phyloP scores from a whole-genome alignment of 495 filamentous ascomycete genomes.

The Tuber brumale region DNA sequence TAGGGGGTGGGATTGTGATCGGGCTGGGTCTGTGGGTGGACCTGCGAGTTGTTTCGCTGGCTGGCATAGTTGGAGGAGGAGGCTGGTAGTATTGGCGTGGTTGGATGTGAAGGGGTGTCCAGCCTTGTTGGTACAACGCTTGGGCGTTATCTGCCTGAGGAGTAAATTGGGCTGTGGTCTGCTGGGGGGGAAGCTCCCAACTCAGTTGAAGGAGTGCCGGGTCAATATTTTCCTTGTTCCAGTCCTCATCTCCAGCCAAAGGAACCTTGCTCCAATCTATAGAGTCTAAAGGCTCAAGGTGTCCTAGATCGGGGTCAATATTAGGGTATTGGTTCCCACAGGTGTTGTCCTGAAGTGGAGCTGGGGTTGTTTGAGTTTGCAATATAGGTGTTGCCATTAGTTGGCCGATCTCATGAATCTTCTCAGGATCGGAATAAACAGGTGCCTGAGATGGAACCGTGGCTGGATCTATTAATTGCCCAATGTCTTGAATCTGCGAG shows the following conservation, averaged over 20 bases:
- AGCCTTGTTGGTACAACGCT: neutral
- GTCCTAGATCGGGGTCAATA: neutral
- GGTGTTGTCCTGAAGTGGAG: neutral
- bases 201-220: neutral
- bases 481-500: neutral
- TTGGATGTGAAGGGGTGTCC: neutral
- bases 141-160: neutral
- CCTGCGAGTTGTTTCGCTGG: neutral
- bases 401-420: neutral
- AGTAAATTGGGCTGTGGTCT: neutral
- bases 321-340: neutral
- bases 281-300: neutral
- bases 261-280: neutral
- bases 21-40: neutral
- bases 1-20: neutral
- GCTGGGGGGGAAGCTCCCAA: neutral
- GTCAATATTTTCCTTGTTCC: neutral
- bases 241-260: neutral
- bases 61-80: neutral
- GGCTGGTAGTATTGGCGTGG: neutral
- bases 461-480: neutral
- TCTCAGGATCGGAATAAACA: neutral
- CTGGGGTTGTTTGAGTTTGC: neutral
- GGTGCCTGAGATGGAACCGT: neutral
- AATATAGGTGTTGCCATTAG: neutral